phyloP scores from a whole-genome alignment of 1,284 basidiomycete species.

The Leccinum huronense region DNA sequence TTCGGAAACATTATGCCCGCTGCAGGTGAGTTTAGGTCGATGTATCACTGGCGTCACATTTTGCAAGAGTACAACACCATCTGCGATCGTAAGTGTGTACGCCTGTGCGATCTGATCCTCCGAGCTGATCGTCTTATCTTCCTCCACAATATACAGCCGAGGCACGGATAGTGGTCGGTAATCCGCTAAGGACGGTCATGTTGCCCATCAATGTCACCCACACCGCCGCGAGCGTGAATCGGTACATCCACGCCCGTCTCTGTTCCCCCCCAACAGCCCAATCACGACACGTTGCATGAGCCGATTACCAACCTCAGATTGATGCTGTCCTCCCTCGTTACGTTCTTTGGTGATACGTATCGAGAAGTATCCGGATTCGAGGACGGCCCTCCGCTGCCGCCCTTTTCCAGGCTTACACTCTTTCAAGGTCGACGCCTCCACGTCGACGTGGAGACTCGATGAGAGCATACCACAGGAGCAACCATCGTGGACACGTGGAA shows the following conservation, averaged over 20 bases:
- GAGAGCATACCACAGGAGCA: constrained; percentile 63
- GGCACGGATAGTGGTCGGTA: constrained; percentile 75
- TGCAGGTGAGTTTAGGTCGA: constrained; percentile 47
- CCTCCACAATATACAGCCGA: constrained; percentile 49
- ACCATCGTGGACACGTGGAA: constrained; percentile 75
- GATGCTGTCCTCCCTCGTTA: constrained; percentile 70
- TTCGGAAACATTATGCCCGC: constrained; percentile 75
- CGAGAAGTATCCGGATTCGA: constrained; percentile 69
- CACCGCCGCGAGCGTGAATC: constrained; percentile 64
- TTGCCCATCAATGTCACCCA: constrained; percentile 85
- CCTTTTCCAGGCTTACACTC: constrained; percentile 62
- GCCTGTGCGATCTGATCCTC: neutral
- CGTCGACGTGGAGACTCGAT: constrained; percentile 74
- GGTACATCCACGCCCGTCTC: constrained; percentile 49
- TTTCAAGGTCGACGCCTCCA: constrained; percentile 61
- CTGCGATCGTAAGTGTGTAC: constrained; percentile 62
- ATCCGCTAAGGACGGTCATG: constrained; percentile 59
- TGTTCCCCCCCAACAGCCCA: constrained; percentile 42
- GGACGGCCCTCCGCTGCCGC: constrained; percentile 76
- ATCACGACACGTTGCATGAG: neutral
- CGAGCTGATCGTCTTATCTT: neutral
- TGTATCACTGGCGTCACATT: neutral
- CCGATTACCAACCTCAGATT: constrained; percentile 60
- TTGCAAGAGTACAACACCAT: constrained; percentile 75
- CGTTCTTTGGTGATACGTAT: constrained; percentile 70